phyloP scores from a whole-genome alignment of 495 filamentous ascomycete genomes.

The Annulohypoxylon moriforme region DNA sequence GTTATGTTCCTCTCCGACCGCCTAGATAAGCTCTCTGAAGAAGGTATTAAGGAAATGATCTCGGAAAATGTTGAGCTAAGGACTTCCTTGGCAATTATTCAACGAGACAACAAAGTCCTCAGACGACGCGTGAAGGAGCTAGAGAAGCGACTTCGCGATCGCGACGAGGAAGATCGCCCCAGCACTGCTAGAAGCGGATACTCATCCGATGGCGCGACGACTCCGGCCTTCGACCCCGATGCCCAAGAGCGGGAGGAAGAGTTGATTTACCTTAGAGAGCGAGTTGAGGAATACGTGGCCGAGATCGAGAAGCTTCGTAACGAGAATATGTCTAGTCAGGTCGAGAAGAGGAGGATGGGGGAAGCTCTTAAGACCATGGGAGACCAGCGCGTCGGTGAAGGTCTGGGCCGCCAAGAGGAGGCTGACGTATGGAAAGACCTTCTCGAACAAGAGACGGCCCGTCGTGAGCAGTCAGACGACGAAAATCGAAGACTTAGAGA shows the following conservation, averaged over 20 bases:
- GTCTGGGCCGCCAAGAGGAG: slow-evolving; percentile 83
- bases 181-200: slow-evolving; percentile 62
- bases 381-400: slow-evolving; percentile 69
- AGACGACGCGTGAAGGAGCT: slow-evolving; percentile 82
- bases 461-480: slow-evolving; percentile 89
- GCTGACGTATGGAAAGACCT: slow-evolving; percentile 95
- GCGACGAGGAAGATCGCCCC: slow-evolving; percentile 74
- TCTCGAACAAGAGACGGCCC: slow-evolving; percentile 89
- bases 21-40: slow-evolving; percentile 91
- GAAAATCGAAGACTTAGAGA: slow-evolving; percentile 87
- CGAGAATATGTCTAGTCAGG: slow-evolving; percentile 78
- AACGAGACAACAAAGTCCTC: slow-evolving; percentile 86
- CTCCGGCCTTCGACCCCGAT: slow-evolving; percentile 63
- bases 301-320: slow-evolving; percentile 84
- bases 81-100: slow-evolving; percentile 84
- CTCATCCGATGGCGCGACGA: slow-evolving; percentile 62
- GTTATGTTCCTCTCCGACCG: slow-evolving; percentile 97
- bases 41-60: slow-evolving; percentile 96
- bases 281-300: slow-evolving; percentile 81
- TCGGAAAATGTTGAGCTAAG: slow-evolving; percentile 96
- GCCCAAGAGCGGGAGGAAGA: slow-evolving; percentile 85
- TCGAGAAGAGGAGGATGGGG: slow-evolving; percentile 82
- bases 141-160: slow-evolving; percentile 84
- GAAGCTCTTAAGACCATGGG: slow-evolving; percentile 80
- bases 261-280: slow-evolving; percentile 81